A percentile compares a stretch with the other conserved stretches of the same genome.
phyloP scores from a whole-genome alignment of 2,329 filamentous ascomycete species.

The Lomentospora prolificans region DNA sequence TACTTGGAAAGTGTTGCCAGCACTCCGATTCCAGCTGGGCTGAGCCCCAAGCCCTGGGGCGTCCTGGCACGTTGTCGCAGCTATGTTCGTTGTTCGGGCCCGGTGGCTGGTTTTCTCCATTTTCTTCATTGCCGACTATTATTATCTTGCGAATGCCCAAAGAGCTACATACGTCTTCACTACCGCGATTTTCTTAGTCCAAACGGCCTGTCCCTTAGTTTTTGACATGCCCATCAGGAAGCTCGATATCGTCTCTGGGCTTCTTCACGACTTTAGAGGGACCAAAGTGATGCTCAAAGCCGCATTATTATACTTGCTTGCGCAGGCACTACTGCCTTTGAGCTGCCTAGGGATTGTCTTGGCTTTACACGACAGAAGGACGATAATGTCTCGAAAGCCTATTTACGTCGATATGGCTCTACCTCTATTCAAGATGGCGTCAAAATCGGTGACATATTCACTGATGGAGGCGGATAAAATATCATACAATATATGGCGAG shows the following conservation, averaged over 20 bases:
- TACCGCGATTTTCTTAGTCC: neutral
- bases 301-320: neutral
- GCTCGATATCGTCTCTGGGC: neutral
- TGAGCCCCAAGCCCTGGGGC: no score
- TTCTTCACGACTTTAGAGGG: neutral
- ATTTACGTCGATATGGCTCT: no score
- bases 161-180: neutral
- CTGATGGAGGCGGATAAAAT: no score
- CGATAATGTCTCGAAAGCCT: no score
- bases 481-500: no score
- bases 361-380: neutral
- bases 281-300: neutral
- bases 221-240: neutral
- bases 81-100: slow-evolving; percentile 10
- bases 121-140: neutral
- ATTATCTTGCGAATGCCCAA: neutral
- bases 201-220: neutral
- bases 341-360: neutral
- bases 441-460: no score
- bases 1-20: no score
- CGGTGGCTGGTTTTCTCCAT: neutral
- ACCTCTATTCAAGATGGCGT: no score
- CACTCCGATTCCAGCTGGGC: no score
- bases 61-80: slow-evolving; percentile 26
- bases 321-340: no score